Conservation (phyloP, 208 protist genomes). For the Acanthamoeba quina region DNA sequence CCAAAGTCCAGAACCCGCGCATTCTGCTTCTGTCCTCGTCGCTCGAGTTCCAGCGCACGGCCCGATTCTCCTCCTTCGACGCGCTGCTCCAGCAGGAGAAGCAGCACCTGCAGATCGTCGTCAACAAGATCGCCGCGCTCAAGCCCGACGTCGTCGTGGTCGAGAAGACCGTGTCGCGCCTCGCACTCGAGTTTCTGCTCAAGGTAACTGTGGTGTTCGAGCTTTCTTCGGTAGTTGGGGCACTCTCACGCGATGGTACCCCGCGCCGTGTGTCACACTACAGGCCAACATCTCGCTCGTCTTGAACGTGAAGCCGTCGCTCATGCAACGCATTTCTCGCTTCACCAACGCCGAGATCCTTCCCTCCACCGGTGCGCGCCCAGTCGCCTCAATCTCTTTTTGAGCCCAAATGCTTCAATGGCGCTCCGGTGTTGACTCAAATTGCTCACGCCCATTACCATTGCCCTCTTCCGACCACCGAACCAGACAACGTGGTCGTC, state of each 20-base stretch:
- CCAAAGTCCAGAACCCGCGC: slow-evolving; percentile 74
- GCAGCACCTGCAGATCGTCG: slow-evolving; percentile 81
- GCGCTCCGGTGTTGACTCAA: not conserved
- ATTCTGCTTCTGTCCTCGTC: slow-evolving; percentile 81
- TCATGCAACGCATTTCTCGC: slow-evolving; percentile 74
- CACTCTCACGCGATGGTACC: too few relatives aligned
- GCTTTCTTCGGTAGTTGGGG: too few relatives aligned
- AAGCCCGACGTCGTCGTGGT: slow-evolving; percentile 83
- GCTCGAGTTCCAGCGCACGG: slow-evolving; percentile 77
- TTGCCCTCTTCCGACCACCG: too few relatives aligned
- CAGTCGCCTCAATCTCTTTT: not conserved
- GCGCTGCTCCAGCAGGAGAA: slow-evolving; percentile 80
- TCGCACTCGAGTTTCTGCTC: slow-evolving; percentile 82
- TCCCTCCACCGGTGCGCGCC: slow-evolving; percentile 59
- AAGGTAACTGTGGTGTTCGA: not conserved
- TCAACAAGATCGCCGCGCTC: slow-evolving; percentile 77
- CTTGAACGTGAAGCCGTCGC: slow-evolving; percentile 80
- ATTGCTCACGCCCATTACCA: not conserved
- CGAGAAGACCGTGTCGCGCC: slow-evolving; percentile 80
- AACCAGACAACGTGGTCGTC: slow-evolving; percentile 19
- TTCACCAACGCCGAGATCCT: slow-evolving; percentile 74
- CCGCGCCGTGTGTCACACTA: too few relatives aligned
- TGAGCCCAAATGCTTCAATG: not conserved
- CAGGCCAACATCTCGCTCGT: slow-evolving; percentile 78
- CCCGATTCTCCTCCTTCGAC: slow-evolving; percentile 79